Conservation (phyloP, 2,329 filamentous ascomycete species). For the Colletotrichum kahawae region DNA sequence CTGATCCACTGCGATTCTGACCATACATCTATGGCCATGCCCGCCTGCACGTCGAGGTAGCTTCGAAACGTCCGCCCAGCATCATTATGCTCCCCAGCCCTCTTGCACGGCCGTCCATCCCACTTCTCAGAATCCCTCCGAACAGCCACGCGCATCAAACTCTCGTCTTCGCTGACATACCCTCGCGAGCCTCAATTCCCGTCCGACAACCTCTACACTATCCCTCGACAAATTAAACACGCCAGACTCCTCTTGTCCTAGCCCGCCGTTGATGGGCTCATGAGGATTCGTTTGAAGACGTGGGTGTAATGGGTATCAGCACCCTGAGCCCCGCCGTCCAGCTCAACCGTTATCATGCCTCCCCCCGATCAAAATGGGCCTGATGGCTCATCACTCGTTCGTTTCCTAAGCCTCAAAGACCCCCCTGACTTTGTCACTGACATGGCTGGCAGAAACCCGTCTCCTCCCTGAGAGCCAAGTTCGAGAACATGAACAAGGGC, state of each 20-base stretch:
- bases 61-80: slow-evolving; percentile 17
- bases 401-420: slow-evolving; percentile 29
- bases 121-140: slow-evolving; percentile 12
- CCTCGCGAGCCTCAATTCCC: neutral
- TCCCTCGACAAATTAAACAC: neutral
- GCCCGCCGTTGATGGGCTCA: slow-evolving; percentile 21
- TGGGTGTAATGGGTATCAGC: slow-evolving; percentile 40
- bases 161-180: neutral
- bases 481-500: slow-evolving; percentile 74
- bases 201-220: neutral
- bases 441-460: slow-evolving; percentile 69
- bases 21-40: slow-evolving; percentile 3
- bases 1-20: neutral
- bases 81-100: slow-evolving; percentile 23
- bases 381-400: slow-evolving; percentile 78
- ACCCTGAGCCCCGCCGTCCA: slow-evolving; percentile 31
- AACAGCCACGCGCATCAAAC: slow-evolving; percentile 3
- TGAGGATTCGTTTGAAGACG: slow-evolving; percentile 26
- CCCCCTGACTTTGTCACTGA: slow-evolving; percentile 28
- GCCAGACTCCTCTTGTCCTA: neutral
- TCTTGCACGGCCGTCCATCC: slow-evolving; percentile 19
- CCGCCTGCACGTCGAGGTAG: slow-evolving; percentile 3
- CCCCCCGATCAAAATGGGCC: slow-evolving; percentile 60
- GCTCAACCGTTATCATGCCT: slow-evolving; percentile 35
- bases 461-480: slow-evolving; percentile 80